Evolutionary conservation across 352 stramenopile genomes (phyloP), one percentile per base, ranked within the genome.

Genomic region (Saprolegnia parasitica): DNA sequence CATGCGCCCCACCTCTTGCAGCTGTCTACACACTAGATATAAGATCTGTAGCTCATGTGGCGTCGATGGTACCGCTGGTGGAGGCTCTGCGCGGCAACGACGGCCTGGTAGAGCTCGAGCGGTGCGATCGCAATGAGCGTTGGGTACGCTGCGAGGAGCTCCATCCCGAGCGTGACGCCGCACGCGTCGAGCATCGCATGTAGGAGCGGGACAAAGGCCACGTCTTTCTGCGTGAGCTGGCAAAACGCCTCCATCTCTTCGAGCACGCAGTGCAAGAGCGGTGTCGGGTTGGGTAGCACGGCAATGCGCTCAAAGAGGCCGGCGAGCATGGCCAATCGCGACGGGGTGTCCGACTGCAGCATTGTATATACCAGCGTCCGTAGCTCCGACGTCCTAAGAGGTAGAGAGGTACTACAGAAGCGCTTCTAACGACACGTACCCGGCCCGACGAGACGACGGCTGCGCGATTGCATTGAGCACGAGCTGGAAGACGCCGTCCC

Each of bases 71-170:
- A 70, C 63, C 79, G 81, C 56, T 88, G 76, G 18, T 73, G 87
- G 0, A 95, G 76, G 11, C 87, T 76, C 63, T 91, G 78, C 9
- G 79, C 78, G 65, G 91, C 83, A 18, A 95, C 75, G 58, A 93
- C 89, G 16, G 79, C 87, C 71, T 90, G 83, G 67, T 95, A 95
- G 63, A 87, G 84, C 39, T 86, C 70, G 35, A 92, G 72, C 46
- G 84, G 81, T 47, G 81, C 86, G 4, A 80, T 73, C 20, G 81
- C 75, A 71, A 92, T 87, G 2, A 95, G 63, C 8, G 89, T 57
- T 15, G 82, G 86, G 65, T 78, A 93, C 6, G 68, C 77, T 23
- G 74, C 71, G n/a, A 95, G 77, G 20, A 89, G 67, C 11, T 74
- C 67, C 78, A 95, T 83, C 0, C 86, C 84, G 24, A 81, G 77